Percentiles rank a stretch among this genome's conserved stretches.
Conservation (phyloP, 305 asterid species). For the Fraxinus latifolia region DNA sequence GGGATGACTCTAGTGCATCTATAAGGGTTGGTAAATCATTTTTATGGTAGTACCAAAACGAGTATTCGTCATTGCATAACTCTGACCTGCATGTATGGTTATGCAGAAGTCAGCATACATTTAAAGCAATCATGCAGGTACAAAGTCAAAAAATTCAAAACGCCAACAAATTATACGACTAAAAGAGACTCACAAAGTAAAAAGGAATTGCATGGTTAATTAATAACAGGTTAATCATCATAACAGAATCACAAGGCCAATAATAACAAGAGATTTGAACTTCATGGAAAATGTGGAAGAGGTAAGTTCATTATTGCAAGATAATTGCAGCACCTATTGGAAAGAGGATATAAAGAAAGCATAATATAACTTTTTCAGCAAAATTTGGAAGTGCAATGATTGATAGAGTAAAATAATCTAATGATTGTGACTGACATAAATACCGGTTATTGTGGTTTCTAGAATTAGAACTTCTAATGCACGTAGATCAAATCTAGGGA, state of each 20-base stretch:
- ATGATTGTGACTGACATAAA: neutral
- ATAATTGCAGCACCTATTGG: neutral
- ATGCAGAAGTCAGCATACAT: slow-evolving; percentile 21
- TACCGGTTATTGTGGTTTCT: neutral
- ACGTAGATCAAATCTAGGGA: neutral
- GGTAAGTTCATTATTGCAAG: neutral
- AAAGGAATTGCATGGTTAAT: neutral
- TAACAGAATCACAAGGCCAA: neutral
- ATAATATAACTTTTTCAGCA: neutral
- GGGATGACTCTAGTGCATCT: slow-evolving; percentile 55
- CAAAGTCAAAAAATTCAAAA: neutral
- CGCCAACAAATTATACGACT: slow-evolving; percentile 8
- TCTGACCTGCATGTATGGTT: slow-evolving; percentile 61
- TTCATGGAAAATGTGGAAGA: neutral
- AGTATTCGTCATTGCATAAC: slow-evolving; percentile 41
- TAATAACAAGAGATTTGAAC: neutral
- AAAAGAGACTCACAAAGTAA: slow-evolving; percentile 4
- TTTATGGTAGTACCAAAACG: slow-evolving; percentile 53
- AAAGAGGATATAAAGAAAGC: neutral
- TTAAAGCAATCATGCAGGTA: slow-evolving; percentile 1
- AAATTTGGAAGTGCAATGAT: neutral
- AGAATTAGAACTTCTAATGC: neutral
- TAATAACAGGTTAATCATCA: neutral
- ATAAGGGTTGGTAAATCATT: slow-evolving; percentile 56
- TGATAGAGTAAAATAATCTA: neutral